Conservation (phyloP, 1,284 basidiomycete genomes). For the Exobasidium cylindrosporum region DNA sequence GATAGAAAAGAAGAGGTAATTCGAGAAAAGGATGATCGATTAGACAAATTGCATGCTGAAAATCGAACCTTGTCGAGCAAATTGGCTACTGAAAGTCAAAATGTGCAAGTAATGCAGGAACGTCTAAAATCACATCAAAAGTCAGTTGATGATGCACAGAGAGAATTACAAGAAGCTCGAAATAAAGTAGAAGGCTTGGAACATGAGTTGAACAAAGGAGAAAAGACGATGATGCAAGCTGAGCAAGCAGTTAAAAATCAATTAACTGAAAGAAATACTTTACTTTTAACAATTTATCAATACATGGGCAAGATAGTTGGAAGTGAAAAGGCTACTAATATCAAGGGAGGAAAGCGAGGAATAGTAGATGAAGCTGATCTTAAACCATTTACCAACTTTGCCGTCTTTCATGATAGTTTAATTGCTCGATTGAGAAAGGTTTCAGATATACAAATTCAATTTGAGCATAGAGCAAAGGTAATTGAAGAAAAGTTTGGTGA, state of each 20-base stretch:
- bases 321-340: constrained; percentile 64
- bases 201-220: constrained; percentile 75
- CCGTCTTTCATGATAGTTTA: constrained; percentile 91
- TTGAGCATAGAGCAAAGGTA: constrained; percentile 81
- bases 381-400: constrained; percentile 88
- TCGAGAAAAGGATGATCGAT: constrained; percentile 67
- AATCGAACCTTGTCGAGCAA: constrained; percentile 36
- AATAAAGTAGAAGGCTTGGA: constrained; percentile 66
- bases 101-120: constrained; percentile 40
- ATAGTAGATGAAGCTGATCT: too few relatives aligned
- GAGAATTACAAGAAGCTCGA: constrained; percentile 30
- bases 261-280: constrained; percentile 83
- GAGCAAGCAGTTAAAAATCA: constrained; percentile 84
- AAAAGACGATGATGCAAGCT: constrained; percentile 67
- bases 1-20: constrained; percentile 66
- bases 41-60: constrained; percentile 62
- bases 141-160: constrained; percentile 27
- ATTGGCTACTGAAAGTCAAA: constrained; percentile 45
- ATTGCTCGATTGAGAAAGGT: constrained; percentile 79
- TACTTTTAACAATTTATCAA: constrained; percentile 86
- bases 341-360: constrained; percentile 56
- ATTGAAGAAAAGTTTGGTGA: constrained; percentile 71
- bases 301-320: constrained; percentile 92
- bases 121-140: constrained; percentile 45
- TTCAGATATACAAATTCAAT: constrained; percentile 76